A percentile compares a stretch with the other conserved stretches of the same genome.
These are phyloP conservation scores for Tylopilus sp. DNA, from an alignment of 768 basidiomycete genomes.

Conservation along the genomic window DNA sequence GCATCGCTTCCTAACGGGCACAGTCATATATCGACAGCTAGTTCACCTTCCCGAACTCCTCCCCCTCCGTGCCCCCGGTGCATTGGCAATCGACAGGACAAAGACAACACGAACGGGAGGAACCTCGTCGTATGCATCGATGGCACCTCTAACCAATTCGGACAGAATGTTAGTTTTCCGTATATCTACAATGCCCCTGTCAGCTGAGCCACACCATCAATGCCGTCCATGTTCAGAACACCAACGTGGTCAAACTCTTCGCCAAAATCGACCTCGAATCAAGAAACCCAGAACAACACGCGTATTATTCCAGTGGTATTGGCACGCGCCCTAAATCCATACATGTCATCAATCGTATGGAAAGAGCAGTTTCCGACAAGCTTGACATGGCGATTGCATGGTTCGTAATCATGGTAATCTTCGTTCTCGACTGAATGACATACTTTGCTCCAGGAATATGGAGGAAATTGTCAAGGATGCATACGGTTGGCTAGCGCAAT, in stretches of 20 bases:
- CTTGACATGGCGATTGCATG: slow-evolving; percentile 38
- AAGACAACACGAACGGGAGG: slow-evolving; percentile 4
- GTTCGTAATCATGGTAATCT: slow-evolving; percentile 19
- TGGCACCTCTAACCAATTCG: slow-evolving; percentile 24
- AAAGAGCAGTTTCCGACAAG: slow-evolving; percentile 18
- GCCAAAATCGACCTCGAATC: slow-evolving; percentile 24
- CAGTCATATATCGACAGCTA: too few relatives aligned
- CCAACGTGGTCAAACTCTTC: slow-evolving; percentile 38
- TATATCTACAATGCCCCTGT: background rate
- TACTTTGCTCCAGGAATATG: slow-evolving; percentile 29
- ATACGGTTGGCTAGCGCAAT: too few relatives aligned
- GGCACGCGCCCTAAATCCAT: slow-evolving; percentile 32
- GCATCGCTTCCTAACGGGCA: too few relatives aligned
- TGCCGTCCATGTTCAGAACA: slow-evolving; percentile 35
- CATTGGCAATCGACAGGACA: too few relatives aligned
- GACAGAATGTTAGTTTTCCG: slow-evolving; percentile 11
- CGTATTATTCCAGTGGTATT: slow-evolving; percentile 39
- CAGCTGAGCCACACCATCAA: slow-evolving; percentile 8
- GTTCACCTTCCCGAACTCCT: too few relatives aligned
- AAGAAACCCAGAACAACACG: slow-evolving; percentile 20
- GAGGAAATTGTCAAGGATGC: too few relatives aligned
- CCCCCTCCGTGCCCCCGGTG: too few relatives aligned
- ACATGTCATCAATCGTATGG: slow-evolving; percentile 21
- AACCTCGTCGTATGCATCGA: slow-evolving; percentile 26
- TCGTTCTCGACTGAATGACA: background rate